Evolutionary conservation across 495 filamentous ascomycete species (phyloP).

Genomic region (Melanomma pulvis-pyrius): DNA sequence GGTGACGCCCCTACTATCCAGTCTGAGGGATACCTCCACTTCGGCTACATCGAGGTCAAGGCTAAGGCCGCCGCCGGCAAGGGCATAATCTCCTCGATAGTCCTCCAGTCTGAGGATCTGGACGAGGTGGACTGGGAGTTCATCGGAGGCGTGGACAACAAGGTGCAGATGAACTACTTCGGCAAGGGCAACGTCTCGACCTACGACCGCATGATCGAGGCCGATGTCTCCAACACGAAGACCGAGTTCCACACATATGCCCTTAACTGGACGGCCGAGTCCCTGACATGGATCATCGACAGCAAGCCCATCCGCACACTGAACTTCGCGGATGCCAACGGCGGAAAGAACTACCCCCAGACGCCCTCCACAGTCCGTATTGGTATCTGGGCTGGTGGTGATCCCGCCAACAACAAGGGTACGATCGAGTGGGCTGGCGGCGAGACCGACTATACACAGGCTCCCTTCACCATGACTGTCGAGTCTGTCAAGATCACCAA

Average conservation of each 20-base stretch:
- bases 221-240: constrained; percentile 56
- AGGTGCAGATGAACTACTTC: constrained; percentile 79
- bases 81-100: constrained; percentile 81
- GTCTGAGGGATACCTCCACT: constrained; percentile 77
- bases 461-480: constrained; percentile 77
- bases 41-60: constrained; percentile 68
- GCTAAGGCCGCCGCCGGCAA: constrained; percentile 73
- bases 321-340: constrained; percentile 58
- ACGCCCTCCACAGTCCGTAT: constrained; percentile 83
- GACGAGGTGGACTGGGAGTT: constrained; percentile 86
- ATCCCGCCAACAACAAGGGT: constrained; percentile 51
- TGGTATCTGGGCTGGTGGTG: constrained; percentile 87
- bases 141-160: constrained; percentile 53
- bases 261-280: constrained; percentile 75
- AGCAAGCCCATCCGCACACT: constrained; percentile 67
- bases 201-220: constrained; percentile 65
- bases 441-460: constrained; percentile 66
- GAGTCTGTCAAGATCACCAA: constrained; percentile 67
- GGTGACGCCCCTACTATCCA: constrained; percentile 75
- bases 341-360: constrained; percentile 73
- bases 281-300: constrained; percentile 76
- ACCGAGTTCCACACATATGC: constrained; percentile 77
- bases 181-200: constrained; percentile 75
- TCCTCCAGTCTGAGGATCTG: constrained; percentile 79
- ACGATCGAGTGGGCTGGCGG: constrained; percentile 80